phyloP scores from a whole-genome alignment of 306 rosid genomes.

The Crataegus laevigata region DNA sequence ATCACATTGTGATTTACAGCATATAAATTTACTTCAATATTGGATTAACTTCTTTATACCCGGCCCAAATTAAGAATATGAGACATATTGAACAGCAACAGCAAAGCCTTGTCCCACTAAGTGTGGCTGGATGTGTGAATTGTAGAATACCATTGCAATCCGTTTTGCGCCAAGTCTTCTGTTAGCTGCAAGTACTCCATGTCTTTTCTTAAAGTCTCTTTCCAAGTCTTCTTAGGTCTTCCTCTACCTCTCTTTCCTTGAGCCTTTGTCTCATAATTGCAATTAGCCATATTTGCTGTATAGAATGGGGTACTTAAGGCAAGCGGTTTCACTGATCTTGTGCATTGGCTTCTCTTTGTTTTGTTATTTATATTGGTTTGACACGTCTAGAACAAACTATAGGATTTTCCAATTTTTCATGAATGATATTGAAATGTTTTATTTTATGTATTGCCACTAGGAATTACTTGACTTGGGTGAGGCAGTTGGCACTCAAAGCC shows the following conservation, averaged over 20 bases:
- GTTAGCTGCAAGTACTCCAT: too few relatives aligned
- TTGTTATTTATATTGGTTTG: not conserved
- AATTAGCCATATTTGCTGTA: not conserved
- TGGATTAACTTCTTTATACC: not conserved
- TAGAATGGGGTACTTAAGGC: not conserved
- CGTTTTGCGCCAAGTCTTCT: too few relatives aligned
- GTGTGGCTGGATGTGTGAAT: too few relatives aligned
- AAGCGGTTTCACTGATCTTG: not conserved
- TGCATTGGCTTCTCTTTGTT: too few relatives aligned
- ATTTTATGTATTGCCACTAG: slow-evolving; percentile 29
- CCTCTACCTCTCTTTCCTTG: too few relatives aligned
- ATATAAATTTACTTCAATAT: not conserved
- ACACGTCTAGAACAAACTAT: not conserved
- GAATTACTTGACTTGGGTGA: slow-evolving; percentile 83
- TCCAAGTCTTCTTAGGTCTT: too few relatives aligned
- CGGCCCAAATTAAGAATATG: not conserved
- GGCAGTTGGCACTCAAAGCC: slow-evolving; percentile 77
- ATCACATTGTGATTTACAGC: not conserved
- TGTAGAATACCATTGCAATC: too few relatives aligned
- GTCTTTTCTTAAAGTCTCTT: too few relatives aligned
- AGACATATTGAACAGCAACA: not conserved
- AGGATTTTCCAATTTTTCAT: not conserved
- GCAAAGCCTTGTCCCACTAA: too few relatives aligned
- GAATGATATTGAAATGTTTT: not conserved
- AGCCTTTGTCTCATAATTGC: too few relatives aligned